Evolutionary conservation across 1,139 yeast genomes (phyloP), one percentile per base, ranked within the genome.

Genomic region (Suhomyces terraborum): DNA sequence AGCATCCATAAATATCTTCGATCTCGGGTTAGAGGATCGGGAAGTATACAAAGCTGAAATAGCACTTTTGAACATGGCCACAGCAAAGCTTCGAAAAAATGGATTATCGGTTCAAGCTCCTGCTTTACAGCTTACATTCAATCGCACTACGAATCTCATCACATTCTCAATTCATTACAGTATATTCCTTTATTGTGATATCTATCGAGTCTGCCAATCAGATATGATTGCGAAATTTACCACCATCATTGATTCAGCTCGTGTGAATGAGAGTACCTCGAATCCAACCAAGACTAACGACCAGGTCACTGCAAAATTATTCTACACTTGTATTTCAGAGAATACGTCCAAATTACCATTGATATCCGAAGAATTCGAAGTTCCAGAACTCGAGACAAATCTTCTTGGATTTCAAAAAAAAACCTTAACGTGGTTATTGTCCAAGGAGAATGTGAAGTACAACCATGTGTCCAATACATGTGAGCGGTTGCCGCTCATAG

Each of bases 361-460:
- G 0, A 48, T 54, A 3, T 49, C 47, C 2, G 49, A 48, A 4
- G 48, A 53, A 3, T 59, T 66, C 42, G 69, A 68, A 22, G 54
- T 74, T n/a, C 76, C 80, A 0, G 80, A 73, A 30, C 59, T 82
- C 13, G 73, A 67, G 20, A 71, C 83, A 0, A 62, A 65, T 5
- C 61, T 82, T 9, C 58, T 83, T 17, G 67, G 69, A 6, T 87
- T 82, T 48, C 95, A 87, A 54, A 65, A 72, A 5, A 78, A 75
- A 38, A 74, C 93, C 0, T 76, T 87, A 0, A 59, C 69, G 19
- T 87, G 95, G 95, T 65, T 84, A 49, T 58, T 87, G 6, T 49
- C 63, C 0, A 73, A 71, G 46, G 95, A 87, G 55, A 77, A 82
- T 23, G 75, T 73, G n/a, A 40, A 44, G 6, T 69, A 77, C 42